Evolutionary conservation across 306 rosid species (phyloP), one percentile per base, ranked within the genome.

Genomic region (Sophora flavescens): DNA sequence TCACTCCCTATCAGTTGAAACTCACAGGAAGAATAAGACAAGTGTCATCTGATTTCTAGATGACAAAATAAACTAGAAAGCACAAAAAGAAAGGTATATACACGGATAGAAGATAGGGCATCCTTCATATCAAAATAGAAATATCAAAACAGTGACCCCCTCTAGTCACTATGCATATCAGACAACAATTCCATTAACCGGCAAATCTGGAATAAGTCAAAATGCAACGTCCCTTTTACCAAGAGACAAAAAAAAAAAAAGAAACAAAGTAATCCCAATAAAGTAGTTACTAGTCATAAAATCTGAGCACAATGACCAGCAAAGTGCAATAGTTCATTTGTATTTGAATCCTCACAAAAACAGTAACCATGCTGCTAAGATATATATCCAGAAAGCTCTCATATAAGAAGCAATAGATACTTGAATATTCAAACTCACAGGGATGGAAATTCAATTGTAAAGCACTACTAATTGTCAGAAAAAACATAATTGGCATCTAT

Each of bases 281-380:
- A 48, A 28, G 15, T 59, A 5, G 4, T 41, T 30, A 47, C n/a
- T n/a, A n/a, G n/a, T n/a, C 14, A 4, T 36, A 22, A 22, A 22
- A 22, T 1, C 32, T 30, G 32, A 30, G 18, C 18, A 13, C 65
- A 45, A 47, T 60, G 13, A 47, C n/a, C 36, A 41, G 67, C 18
- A 63, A 52, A 52, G 6, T 51, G 58, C 51, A 52, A 67, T 44
- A 66, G 74, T 30, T 76, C 63, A 41, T 10, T 22, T 26, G 45
- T 42, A 11, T 45, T 68, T 42, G 30, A 68, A 12, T 56, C 28
- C 61, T 39, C 16, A 62, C 1, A 35, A 42, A 77, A 63, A 38
- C 44, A 39, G 5, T 61, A 51, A 30, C 15, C 45, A 11, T 41
- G 50, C 68, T 42, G 47, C 53, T 45, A 56, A 64, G 45, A 44